A percentile compares a stretch with the other conserved stretches of the same genome.
These are phyloP conservation scores for Avicennia marina DNA, from an alignment of 257 asterid species.

Conservation along the genomic window DNA sequence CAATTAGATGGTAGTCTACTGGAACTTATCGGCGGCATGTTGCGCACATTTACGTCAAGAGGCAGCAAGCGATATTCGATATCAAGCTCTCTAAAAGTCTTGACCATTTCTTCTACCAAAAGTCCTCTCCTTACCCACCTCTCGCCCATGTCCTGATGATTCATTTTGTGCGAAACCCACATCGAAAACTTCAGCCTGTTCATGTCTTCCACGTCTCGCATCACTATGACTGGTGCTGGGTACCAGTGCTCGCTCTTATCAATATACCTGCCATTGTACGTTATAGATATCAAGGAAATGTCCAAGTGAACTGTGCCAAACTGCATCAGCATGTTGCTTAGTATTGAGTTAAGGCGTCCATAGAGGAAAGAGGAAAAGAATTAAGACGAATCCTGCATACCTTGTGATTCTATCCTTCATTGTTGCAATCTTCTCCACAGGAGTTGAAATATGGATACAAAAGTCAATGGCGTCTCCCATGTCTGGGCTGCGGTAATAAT, in stretches of 20 bases:
- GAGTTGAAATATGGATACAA: constrained; percentile 69
- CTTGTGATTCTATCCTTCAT: constrained; percentile 74
- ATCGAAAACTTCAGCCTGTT: constrained; percentile 72
- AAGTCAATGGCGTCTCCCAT: constrained; percentile 87
- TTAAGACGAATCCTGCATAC: constrained; percentile 27
- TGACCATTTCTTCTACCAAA: constrained; percentile 71
- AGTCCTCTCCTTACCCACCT: constrained; percentile 69
- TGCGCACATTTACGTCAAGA: constrained; percentile 57
- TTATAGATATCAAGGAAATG: neutral
- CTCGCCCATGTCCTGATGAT: constrained; percentile 89
- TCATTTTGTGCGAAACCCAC: constrained; percentile 79
- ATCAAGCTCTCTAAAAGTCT: constrained; percentile 63
- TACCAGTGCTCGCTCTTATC: constrained; percentile 76
- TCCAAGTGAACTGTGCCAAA: no score
- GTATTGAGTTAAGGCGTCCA: no score
- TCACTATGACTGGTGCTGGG: constrained; percentile 60
- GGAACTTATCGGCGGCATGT: constrained; percentile 57
- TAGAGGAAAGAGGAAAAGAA: no score
- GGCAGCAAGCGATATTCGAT: constrained; percentile 81
- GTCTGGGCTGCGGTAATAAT: constrained; percentile 83
- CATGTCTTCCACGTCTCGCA: constrained; percentile 85
- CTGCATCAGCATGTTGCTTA: no score
- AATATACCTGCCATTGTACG: constrained; percentile 44
- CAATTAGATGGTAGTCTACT: constrained; percentile 71
- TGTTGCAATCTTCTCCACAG: constrained; percentile 53